Conservation (phyloP, 352 stramenopile genomes). For the Globisporangium spiculum region DNA sequence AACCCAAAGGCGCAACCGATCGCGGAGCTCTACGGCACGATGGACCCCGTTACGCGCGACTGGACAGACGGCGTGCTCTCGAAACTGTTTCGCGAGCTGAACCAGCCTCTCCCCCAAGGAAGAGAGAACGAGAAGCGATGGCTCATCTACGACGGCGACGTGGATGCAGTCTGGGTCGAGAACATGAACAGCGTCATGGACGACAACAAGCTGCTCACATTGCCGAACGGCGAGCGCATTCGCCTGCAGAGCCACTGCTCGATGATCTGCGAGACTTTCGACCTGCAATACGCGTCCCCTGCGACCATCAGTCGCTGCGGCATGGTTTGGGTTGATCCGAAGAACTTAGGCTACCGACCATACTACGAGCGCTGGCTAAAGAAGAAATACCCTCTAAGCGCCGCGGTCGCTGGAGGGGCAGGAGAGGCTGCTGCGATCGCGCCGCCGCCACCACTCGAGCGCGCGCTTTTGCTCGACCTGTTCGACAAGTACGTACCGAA, state of each 20-base stretch:
- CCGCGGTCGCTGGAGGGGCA: slow-evolving; percentile 5
- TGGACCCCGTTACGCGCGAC: slow-evolving; percentile 94
- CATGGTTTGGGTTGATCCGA: slow-evolving; percentile 97
- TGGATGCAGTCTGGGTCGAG: slow-evolving; percentile 96
- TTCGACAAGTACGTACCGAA: slow-evolving; percentile 94
- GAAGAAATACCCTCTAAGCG: slow-evolving; percentile 70
- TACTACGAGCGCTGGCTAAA: slow-evolving; percentile 95
- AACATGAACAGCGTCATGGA: slow-evolving; percentile 99
- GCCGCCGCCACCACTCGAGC: slow-evolving; percentile 38
- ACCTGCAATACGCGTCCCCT: slow-evolving; percentile 94
- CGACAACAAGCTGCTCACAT: slow-evolving; percentile 94
- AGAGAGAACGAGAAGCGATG: slow-evolving; percentile 94
- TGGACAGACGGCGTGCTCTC: slow-evolving; percentile 95
- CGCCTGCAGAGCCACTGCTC: slow-evolving; percentile 89
- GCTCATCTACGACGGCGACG: slow-evolving; percentile 96
- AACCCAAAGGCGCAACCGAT: slow-evolving; percentile 95
- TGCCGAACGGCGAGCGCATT: slow-evolving; percentile 96
- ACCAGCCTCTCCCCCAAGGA: slow-evolving; percentile 86
- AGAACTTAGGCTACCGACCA: slow-evolving; percentile 93
- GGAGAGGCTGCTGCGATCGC: slow-evolving; percentile 12
- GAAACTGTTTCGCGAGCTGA: slow-evolving; percentile 93
- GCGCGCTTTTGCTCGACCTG: slow-evolving; percentile 65
- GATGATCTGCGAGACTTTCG: slow-evolving; percentile 96
- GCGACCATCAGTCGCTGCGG: slow-evolving; percentile 94
- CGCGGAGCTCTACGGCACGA: slow-evolving; percentile 93